These are phyloP conservation scores for Aureobasidium melanogenum DNA, from an alignment of 2,329 filamentous ascomycete species.

Conservation along the genomic window DNA sequence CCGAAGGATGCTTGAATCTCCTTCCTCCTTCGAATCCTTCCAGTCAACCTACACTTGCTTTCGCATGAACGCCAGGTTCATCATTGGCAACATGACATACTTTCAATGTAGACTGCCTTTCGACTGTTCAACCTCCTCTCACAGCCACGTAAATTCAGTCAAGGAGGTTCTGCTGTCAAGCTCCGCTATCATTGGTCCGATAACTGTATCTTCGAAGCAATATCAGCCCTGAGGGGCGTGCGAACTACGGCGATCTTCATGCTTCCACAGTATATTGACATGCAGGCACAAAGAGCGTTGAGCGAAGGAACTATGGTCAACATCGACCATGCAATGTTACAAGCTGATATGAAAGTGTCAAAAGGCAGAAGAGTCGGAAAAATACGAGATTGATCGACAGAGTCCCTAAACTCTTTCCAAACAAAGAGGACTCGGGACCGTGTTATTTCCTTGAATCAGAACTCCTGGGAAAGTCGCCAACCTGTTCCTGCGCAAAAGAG, in stretches of 20 bases:
- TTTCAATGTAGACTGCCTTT: too few relatives aligned
- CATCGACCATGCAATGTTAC: neutral
- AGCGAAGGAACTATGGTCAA: neutral
- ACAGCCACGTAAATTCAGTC: neutral
- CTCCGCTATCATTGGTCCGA: neutral
- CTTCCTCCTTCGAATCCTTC: too few relatives aligned
- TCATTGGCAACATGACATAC: too few relatives aligned
- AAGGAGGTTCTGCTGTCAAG: neutral
- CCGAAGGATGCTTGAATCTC: neutral
- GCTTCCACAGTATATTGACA: neutral
- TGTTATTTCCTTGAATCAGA: neutral
- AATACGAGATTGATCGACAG: neutral
- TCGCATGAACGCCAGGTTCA: too few relatives aligned
- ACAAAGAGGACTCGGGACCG: too few relatives aligned
- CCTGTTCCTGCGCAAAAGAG: neutral
- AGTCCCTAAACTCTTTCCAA: neutral
- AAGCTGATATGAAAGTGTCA: neutral
- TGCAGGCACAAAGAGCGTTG: neutral
- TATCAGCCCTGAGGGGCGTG: neutral
- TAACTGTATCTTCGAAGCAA: neutral
- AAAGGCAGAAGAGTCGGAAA: neutral
- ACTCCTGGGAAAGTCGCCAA: neutral
- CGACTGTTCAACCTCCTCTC: neutral
- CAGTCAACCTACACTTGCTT: neutral
- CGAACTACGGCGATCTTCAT: neutral